Conservation (phyloP, 2,329 filamentous ascomycete genomes). For the Helicocarpus griseus region DNA sequence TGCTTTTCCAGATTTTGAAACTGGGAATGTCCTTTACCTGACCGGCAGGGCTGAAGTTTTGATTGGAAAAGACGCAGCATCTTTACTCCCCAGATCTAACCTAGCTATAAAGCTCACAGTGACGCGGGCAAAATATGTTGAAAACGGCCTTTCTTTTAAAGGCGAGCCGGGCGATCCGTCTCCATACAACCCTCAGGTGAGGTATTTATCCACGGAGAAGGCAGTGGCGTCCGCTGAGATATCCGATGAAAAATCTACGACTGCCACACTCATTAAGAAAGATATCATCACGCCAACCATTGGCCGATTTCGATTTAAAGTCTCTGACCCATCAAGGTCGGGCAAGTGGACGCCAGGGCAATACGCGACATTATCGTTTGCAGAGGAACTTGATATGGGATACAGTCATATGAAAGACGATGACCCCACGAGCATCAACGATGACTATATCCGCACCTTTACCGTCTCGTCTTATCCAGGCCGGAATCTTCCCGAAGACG, state of each 20-base stretch:
- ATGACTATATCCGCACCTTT: constrained; percentile 76
- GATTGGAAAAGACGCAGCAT: constrained; percentile 51
- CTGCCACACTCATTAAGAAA: constrained; percentile 50
- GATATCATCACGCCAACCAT: constrained; percentile 56
- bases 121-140: constrained; percentile 52
- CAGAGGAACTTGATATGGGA: constrained; percentile 57
- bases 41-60: constrained; percentile 62
- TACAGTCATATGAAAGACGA: constrained; percentile 78
- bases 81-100: constrained; percentile 58
- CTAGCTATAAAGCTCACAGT: constrained; percentile 62
- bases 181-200: constrained; percentile 70
- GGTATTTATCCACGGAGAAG: constrained; percentile 54
- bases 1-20: constrained; percentile 63
- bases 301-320: constrained; percentile 52
- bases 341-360: constrained; percentile 58
- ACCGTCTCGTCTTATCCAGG: constrained; percentile 59
- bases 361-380: constrained; percentile 67
- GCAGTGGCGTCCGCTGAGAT: constrained; percentile 10
- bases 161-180: constrained; percentile 51
- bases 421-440: constrained; percentile 70
- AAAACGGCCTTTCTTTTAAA: constrained; percentile 57
- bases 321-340: constrained; percentile 28
- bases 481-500: constrained; percentile 26
- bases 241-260: constrained; percentile 17
- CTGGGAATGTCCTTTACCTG: constrained; percentile 62